Evolutionary conservation across 495 filamentous ascomycete genomes (phyloP), one percentile per base, ranked within the genome.

Genomic region (Aspergillus panamensis): DNA sequence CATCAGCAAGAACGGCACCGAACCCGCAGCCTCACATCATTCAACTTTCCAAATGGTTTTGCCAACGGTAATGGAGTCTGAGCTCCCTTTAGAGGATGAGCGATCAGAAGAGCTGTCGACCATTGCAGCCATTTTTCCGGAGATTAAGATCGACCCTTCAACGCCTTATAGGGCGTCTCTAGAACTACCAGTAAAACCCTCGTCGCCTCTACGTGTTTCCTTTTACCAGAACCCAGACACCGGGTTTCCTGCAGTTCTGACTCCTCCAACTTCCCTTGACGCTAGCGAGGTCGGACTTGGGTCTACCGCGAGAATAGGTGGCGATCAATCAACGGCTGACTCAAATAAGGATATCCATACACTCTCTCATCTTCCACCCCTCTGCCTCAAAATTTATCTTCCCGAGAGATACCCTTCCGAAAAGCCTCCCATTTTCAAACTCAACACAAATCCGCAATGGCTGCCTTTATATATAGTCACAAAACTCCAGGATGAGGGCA

Each of bases 111-210:
- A 98, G 72, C 79, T 98, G 48, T 84, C 82, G 47, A 84, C 91
- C n/a, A 84, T 97, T 44, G 77, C 80, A 13, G 88, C 92, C 64
- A 97, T 98, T 60, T 98, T 84, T 61, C 93, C 93, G 17, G 94
- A 98, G 69, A 83, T 96, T 14, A 76, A 78, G 31, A 71, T 88
- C 32, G 79, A 84, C 52, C 73, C 81, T 4, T 65, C 80, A 4
- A 62, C 60, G 4, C 82, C 82, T 2, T 87, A 86, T 67, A 80
- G 78, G 49, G 84, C 89, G 3, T 80, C 79, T 6, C 77, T 97
- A 53, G 85, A 89, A 21, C 71, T 97, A 0, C 82, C 85, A 7
- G 87, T 96, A 49, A 80, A 83, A 30, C 88, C 94, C 0, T 71
- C 81, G 12, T 72, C 77, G 54, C 87, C 89, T 1, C 75, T 96